These are phyloP conservation scores for Claviceps fusiformis DNA, from an alignment of 2,329 filamentous ascomycete genomes.

Conservation along the genomic window DNA sequence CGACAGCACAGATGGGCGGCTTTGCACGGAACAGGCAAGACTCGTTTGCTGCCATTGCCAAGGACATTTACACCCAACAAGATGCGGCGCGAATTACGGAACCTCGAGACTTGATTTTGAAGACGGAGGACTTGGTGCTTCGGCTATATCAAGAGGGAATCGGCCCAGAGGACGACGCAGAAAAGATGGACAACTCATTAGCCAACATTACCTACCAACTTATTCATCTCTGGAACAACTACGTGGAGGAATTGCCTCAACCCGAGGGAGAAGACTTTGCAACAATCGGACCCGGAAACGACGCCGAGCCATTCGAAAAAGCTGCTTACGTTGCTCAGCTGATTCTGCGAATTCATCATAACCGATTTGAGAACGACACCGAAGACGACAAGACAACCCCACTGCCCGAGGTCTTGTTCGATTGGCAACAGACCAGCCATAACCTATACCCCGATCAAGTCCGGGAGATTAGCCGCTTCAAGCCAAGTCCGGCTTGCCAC, in stretches of 20 bases:
- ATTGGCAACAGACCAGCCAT: slow-evolving; percentile 70
- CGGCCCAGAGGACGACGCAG: slow-evolving; percentile 39
- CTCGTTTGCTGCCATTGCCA: slow-evolving; percentile 57
- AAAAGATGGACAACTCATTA: slow-evolving; percentile 42
- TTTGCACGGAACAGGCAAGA: slow-evolving; percentile 38
- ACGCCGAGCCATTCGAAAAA: slow-evolving; percentile 54
- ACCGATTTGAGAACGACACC: slow-evolving; percentile 27
- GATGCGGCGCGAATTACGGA: slow-evolving; percentile 52
- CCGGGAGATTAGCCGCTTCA: slow-evolving; percentile 46
- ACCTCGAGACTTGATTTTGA: slow-evolving; percentile 55
- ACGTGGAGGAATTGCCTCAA: slow-evolving; percentile 33
- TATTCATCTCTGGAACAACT: slow-evolving; percentile 41
- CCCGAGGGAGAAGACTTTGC: slow-evolving; percentile 40
- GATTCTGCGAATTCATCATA: slow-evolving; percentile 66
- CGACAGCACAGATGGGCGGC: slow-evolving; percentile 30
- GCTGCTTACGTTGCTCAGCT: slow-evolving; percentile 68
- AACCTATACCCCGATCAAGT: slow-evolving; percentile 57
- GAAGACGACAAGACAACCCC: slow-evolving; percentile 33
- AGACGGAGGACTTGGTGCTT: slow-evolving; percentile 59
- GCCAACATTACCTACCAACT: slow-evolving; percentile 39
- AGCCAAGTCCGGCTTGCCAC: slow-evolving; percentile 64
- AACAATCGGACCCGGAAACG: slow-evolving; percentile 51
- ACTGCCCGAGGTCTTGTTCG: slow-evolving; percentile 64
- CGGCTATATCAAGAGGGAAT: slow-evolving; percentile 51
- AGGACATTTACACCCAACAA: slow-evolving; percentile 46